phyloP scores from a whole-genome alignment of 2,329 filamentous ascomycete genomes.

The Fusarium poae region DNA sequence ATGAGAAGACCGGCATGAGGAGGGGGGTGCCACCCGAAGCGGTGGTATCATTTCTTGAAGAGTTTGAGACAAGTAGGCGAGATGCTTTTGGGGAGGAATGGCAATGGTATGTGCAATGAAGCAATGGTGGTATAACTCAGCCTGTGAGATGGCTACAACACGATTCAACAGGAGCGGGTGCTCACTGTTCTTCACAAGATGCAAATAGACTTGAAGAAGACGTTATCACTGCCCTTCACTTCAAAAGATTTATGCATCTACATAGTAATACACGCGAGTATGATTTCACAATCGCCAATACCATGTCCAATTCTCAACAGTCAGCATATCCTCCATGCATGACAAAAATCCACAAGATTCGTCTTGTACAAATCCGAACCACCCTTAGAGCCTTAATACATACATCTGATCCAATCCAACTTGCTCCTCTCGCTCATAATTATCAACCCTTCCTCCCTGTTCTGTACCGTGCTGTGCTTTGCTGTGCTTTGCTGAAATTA shows the following conservation, averaged over 20 bases:
- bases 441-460: constrained; percentile 23
- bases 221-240: constrained; percentile 15
- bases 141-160: not conserved
- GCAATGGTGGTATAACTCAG: not conserved
- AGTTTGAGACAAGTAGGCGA: constrained; percentile 33
- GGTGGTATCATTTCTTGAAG: constrained; percentile 55
- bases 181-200: not conserved
- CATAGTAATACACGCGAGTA: constrained; percentile 25
- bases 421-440: constrained; percentile 6
- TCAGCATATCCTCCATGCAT: constrained; percentile 14
- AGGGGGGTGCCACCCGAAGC: constrained; percentile 62
- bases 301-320: constrained; percentile 28
- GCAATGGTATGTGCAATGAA: constrained; percentile 34
- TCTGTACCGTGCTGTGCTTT: constrained; percentile 12
- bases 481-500: constrained; percentile 34
- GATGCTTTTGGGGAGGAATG: constrained; percentile 16
- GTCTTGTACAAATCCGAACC: constrained; percentile 14
- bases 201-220: not conserved
- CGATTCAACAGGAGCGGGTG: not conserved
- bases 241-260: constrained; percentile 32
- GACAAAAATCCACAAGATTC: constrained; percentile 22
- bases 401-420: constrained; percentile 19
- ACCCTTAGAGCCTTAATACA: constrained; percentile 16
- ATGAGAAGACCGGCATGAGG: constrained; percentile 64
- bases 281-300: constrained; percentile 24